These are phyloP conservation scores for Plenodomus biglobosus DNA, from an alignment of 2,329 filamentous ascomycete species.

Conservation along the genomic window DNA sequence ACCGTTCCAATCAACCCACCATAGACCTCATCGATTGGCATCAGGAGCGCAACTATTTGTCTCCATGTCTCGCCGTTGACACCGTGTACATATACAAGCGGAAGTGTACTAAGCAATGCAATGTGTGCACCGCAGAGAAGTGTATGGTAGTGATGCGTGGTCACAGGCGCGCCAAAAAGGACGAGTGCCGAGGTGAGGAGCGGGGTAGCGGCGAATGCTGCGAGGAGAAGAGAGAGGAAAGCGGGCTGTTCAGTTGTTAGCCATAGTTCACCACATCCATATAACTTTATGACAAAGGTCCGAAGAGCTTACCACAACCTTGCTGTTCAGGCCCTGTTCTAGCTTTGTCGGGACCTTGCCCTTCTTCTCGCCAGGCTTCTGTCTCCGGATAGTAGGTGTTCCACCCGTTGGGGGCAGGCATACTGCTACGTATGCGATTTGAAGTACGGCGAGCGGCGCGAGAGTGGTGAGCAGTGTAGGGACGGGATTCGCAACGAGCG, in stretches of 20 bases:
- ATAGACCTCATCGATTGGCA: slow-evolving; percentile 81
- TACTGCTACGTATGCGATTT: slow-evolving; percentile 60
- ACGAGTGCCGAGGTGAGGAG: slow-evolving; percentile 65
- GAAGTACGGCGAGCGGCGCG: slow-evolving; percentile 64
- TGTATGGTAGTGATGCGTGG: slow-evolving; percentile 78
- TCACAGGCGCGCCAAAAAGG: slow-evolving; percentile 88
- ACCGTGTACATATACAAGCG: slow-evolving; percentile 83
- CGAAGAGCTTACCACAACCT: slow-evolving; percentile 47
- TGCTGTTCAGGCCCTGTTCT: slow-evolving; percentile 28
- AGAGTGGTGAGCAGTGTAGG: slow-evolving; percentile 63
- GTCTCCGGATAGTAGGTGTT: slow-evolving; percentile 52
- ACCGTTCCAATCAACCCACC: slow-evolving; percentile 77
- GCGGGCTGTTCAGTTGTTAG: slow-evolving; percentile 56
- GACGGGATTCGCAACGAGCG: slow-evolving; percentile 70
- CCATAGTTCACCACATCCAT: no score
- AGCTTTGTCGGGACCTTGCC: slow-evolving; percentile 25
- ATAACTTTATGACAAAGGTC: neutral
- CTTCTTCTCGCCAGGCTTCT: slow-evolving; percentile 49
- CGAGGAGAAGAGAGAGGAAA: slow-evolving; percentile 67
- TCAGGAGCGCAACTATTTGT: slow-evolving; percentile 65
- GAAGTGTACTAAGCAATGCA: slow-evolving; percentile 73
- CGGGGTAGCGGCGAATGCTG: slow-evolving; percentile 58
- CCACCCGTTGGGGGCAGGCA: slow-evolving; percentile 60
- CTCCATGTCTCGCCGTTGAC: slow-evolving; percentile 72
- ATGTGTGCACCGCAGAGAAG: slow-evolving; percentile 79